These are phyloP conservation scores for Rhododendron ferrugineum DNA, from an alignment of 148 eudicot species.

Conservation along the genomic window DNA sequence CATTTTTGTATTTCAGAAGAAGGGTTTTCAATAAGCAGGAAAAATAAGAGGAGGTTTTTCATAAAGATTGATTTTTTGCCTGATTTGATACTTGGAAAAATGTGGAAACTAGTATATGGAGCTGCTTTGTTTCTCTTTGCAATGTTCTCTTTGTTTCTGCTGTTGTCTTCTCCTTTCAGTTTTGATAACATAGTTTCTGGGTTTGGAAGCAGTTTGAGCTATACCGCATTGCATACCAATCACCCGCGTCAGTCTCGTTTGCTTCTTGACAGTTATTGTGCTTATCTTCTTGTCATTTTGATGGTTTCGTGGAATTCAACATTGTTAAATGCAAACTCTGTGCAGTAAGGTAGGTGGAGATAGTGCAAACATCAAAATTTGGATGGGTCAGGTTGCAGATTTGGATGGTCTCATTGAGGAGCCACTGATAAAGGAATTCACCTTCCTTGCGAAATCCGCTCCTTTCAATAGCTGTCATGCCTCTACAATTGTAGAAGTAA, in stretches of 20 bases:
- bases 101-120: not conserved
- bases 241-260: not conserved
- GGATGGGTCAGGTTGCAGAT: conserved; percentile 14
- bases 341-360: conserved; percentile 25
- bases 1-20: not conserved
- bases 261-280: not conserved
- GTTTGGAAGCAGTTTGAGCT: not conserved
- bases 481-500: conserved; percentile 89
- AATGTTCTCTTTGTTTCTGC: not conserved
- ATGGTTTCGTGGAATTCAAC: not conserved
- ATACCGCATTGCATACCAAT: not conserved
- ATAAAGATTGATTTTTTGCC: not conserved
- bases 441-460: conserved; percentile 54
- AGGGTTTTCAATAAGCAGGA: not conserved
- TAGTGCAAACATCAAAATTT: conserved; percentile 9
- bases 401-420: conserved; percentile 19
- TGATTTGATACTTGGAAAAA: not conserved
- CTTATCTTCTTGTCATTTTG: not conserved
- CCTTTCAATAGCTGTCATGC: conserved; percentile 88
- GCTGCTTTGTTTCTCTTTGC: not conserved
- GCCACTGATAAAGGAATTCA: conserved; percentile 49
- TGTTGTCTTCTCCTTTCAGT: not conserved
- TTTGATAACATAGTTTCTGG: not conserved
- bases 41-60: not conserved
- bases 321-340: not conserved